A percentile compares a stretch with the other conserved stretches of the same genome.
Conservation (phyloP, 306 rosid species). For the Medicago lupulina region DNA sequence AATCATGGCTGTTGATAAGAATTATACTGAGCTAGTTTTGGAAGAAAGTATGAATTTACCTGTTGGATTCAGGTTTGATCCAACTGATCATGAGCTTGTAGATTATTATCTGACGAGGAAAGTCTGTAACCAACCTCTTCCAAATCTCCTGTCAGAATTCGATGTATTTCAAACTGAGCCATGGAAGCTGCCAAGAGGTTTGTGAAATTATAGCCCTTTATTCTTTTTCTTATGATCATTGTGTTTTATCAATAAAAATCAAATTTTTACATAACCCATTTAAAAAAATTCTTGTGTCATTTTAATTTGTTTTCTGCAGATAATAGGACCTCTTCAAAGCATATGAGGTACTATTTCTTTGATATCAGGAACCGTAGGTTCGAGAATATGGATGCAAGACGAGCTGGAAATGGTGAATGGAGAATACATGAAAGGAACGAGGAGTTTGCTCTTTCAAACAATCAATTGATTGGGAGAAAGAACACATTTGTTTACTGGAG, state of each 20-base stretch:
- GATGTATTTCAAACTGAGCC: constrained; percentile 35
- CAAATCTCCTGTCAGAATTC: background rate
- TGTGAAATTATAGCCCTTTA: background rate
- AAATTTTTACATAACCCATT: too few relatives aligned
- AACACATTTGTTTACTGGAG: constrained; percentile 49
- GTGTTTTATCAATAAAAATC: too few relatives aligned
- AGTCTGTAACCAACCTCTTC: background rate
- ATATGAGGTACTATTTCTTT: constrained; percentile 56
- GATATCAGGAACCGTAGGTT: constrained; percentile 1
- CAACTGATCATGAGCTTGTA: background rate
- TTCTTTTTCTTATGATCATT: too few relatives aligned
- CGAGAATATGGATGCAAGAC: constrained; percentile 26
- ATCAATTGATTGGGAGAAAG: constrained; percentile 46
- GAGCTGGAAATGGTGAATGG: constrained; percentile 66
- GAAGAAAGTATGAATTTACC: background rate
- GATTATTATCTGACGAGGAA: background rate
- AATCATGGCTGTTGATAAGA: background rate
- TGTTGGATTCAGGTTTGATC: constrained; percentile 29
- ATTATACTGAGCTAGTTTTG: too few relatives aligned
- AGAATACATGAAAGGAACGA: constrained; percentile 46
- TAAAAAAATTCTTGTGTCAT: too few relatives aligned
- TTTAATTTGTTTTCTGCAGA: constrained; percentile 36
- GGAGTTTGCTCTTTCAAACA: constrained; percentile 8
- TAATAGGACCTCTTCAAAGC: constrained; percentile 35
- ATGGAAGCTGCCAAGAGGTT: constrained; percentile 8